Evolutionary conservation across 2,329 filamentous ascomycete species (phyloP), one percentile per base, ranked within the genome.

Genomic region (Trichoderma polysporum): DNA sequence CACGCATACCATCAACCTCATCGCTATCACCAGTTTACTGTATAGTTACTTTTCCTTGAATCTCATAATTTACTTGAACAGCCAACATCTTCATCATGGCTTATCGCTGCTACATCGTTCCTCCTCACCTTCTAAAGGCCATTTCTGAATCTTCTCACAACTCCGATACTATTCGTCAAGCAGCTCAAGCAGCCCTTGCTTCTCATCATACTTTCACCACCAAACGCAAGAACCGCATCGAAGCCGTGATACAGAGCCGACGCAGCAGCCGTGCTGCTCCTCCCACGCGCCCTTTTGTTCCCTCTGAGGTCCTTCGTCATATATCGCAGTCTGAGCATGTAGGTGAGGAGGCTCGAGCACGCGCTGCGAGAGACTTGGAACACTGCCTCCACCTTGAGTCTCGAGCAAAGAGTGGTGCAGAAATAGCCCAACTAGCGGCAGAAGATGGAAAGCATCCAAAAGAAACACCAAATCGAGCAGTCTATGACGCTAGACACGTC

Each of bases 51-150:
- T 9, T n/a, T n/a, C n/a, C n/a, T n/a, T n/a, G n/a, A n/a, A n/a
- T n/a, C n/a, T n/a, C n/a, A n/a, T n/a, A n/a, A 31, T 2, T 3
- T 17, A n/a, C 13, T 27, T 22, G 13, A 17, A 39, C 4, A 12
- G 12, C 15, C n/a, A 13, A 45, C n/a, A 53, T 45, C 27, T 59
- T 41, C 56, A 65, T 19, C 57, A 73, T 73, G 71, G 22, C 71
- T 41, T 66, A 66, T 45, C 73, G 71, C 66, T 82, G 80, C 73
- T 79, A 75, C 67, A 78, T 83, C 66, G 78, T 84, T 4, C 82
- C 82, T 22, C 82, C 82, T 22, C 80, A 84, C 66, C 76, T 84
- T 12, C 77, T 84, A 25, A 75, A 72, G 35, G 77, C 76, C 63
- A 82, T 84, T 60, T 79, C 79, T 37, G 75, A 81, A 56, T 79